Evolutionary conservation across 345 rosid genomes (phyloP).

Genomic region (Eucalyptus brandiana): DNA sequence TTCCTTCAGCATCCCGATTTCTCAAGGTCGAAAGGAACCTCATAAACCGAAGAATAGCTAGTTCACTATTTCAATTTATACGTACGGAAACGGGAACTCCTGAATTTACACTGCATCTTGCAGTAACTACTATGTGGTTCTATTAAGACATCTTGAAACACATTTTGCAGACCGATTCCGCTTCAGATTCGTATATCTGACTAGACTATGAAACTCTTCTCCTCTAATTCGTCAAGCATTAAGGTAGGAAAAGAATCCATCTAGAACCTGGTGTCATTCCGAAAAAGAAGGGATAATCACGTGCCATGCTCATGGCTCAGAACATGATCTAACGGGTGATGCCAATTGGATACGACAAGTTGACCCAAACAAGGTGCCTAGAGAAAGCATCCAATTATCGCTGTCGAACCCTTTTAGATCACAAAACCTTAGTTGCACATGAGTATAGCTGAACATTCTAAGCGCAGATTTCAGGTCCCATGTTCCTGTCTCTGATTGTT

Average conservation of each 20-base stretch:
- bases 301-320: not conserved
- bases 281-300: not conserved
- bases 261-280: not conserved
- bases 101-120: not conserved
- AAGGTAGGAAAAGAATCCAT: not conserved
- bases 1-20: not conserved
- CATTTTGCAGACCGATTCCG: not conserved
- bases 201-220: not conserved
- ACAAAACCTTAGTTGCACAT: not conserved
- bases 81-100: not conserved
- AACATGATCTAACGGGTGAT: not conserved
- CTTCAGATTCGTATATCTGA: not conserved
- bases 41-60: not conserved
- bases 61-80: not conserved
- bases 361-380: not conserved
- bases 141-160: not conserved
- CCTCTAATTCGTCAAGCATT: not conserved
- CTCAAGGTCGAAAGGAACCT: not conserved
- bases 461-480: not conserved
- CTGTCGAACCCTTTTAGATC: not conserved
- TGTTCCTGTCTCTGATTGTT: not conserved
- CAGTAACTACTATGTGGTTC: not conserved
- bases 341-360: not conserved
- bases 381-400: not conserved
- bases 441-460: not conserved